Conservation (phyloP, 192 early-diverging fungal species). For the Helicostylum pulchrum region DNA sequence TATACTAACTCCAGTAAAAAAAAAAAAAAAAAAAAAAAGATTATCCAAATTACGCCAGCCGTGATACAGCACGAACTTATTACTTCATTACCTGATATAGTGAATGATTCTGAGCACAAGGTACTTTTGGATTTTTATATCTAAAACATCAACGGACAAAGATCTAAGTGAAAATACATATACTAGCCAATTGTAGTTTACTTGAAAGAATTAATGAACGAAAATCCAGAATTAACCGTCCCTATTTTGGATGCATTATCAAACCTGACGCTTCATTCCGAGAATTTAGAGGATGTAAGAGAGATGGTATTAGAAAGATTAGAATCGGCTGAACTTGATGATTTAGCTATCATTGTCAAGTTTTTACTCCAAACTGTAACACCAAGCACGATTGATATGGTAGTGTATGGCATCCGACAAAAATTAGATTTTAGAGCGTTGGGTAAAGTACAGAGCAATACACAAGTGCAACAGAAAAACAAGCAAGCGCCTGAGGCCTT, state of each 20-base stretch:
- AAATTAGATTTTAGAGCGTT: constrained; percentile 66
- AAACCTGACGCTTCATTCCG: constrained; percentile 54
- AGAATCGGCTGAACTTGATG: constrained; percentile 64
- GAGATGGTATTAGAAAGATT: constrained; percentile 58
- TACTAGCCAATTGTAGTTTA: constrained; percentile 50
- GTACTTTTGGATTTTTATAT: constrained; percentile 18
- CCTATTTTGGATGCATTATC: constrained; percentile 71
- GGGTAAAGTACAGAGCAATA: constrained; percentile 38
- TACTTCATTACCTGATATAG: constrained; percentile 67
- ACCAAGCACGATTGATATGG: constrained; percentile 42
- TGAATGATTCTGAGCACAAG: constrained; percentile 67
- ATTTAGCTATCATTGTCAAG: constrained; percentile 68
- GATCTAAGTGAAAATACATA: not conserved
- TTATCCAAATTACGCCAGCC: constrained; percentile 57
- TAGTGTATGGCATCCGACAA: constrained; percentile 48
- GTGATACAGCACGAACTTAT: constrained; percentile 75
- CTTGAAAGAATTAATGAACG: constrained; percentile 58
- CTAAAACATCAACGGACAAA: no score
- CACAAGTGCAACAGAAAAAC: constrained; percentile 6
- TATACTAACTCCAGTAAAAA: constrained; percentile 11
- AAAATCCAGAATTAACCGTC: constrained; percentile 57
- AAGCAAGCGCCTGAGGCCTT: constrained; percentile 44
- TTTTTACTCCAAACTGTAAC: constrained; percentile 68
- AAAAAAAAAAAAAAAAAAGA: no score
- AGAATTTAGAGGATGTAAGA: constrained; percentile 48